Evolutionary conservation across 2,329 filamentous ascomycete genomes (phyloP), one percentile per base, ranked within the genome.

Genomic region (Cercospora citrullina): DNA sequence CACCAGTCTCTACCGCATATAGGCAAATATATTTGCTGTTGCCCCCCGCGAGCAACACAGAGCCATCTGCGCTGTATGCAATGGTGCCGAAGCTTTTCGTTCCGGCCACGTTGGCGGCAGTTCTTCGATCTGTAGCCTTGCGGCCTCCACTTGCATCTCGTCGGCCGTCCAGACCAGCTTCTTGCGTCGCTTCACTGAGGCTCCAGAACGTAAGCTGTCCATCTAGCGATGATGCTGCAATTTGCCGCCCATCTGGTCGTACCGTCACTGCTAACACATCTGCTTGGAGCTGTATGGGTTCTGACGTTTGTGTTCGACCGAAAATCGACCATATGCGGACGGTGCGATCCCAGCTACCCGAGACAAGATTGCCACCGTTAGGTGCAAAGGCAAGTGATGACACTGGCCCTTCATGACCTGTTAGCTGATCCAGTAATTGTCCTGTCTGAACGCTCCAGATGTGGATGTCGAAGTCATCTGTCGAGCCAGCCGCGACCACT

Each of bases 11-110:
- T 33, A 96, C 92, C n/a, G 96, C 94, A 81, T 99, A 99, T 67
- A 99, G 81, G 78, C 95, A 98, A 63, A 99, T 97, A 79, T 96
- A 97, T 82, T 99, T 99, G 89, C 93, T 97, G 84, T 95, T 97
- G 33, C 95, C 95, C 59, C 89, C 94, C 0, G 94, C 95, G 48
- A 99, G 84, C 10, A 99, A 84, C 75, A 95, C 97, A 70, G 89
- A 91, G 12, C 95, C 95, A 77, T 99, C 95, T 1, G 92, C 91
- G 78, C 93, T 97, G 81, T 98, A 99, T 64, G 87, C 88, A 72
- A 99, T 91, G 6, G 91, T 91, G 75, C 87, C 90, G 82, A 97
- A 99, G 72, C 89, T 91, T 79, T 99, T 99, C 51, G 92, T 97
- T 42, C 93, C 93, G 1, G 93, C 87, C 2, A 91, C 90, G 75